Evolutionary conservation across 2,329 filamentous ascomycete species (phyloP).

Genomic region (Leptographium radiaticola): DNA sequence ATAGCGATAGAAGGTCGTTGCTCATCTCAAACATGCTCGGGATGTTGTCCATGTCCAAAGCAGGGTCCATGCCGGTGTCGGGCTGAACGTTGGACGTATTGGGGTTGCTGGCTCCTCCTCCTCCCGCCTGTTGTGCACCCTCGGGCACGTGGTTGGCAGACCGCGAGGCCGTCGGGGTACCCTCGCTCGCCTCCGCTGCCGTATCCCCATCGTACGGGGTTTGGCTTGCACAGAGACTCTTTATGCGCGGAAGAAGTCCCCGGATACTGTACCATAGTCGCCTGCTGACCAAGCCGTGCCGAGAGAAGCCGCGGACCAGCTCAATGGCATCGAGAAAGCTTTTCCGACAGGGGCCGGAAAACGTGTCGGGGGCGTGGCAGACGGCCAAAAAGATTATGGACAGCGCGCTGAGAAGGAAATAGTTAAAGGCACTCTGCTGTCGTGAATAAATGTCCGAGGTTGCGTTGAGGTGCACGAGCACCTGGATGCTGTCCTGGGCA

Average conservation of each 20-base stretch:
- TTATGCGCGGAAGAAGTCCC: background rate
- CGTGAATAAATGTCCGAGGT: conserved; percentile 24
- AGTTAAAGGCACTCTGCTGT: conserved; percentile 26
- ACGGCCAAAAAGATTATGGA: conserved; percentile 29
- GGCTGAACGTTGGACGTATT: background rate
- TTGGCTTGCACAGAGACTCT: background rate
- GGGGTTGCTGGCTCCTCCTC: background rate
- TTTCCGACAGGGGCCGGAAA: conserved; percentile 22
- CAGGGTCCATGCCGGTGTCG: background rate
- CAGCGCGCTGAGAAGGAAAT: conserved; percentile 25
- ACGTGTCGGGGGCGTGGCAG: conserved; percentile 27
- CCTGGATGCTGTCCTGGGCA: conserved; percentile 20
- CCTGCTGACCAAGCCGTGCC: conserved; percentile 18
- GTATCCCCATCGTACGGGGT: background rate
- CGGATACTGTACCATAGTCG: conserved; percentile 24
- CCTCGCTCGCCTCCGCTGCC: background rate
- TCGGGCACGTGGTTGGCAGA: too few species aligned
- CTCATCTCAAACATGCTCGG: conserved; percentile 12
- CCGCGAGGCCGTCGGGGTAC: too few species aligned
- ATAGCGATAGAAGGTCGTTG: conserved; percentile 21
- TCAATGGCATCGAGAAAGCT: conserved; percentile 20
- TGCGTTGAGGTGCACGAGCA: conserved; percentile 23
- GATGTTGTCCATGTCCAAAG: background rate
- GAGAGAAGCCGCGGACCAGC: conserved; percentile 20
- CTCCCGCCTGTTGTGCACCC: background rate